A percentile compares a stretch with the other conserved stretches of the same genome.
Conservation (phyloP, 257 asterid genomes). For the Plantago ovata region DNA sequence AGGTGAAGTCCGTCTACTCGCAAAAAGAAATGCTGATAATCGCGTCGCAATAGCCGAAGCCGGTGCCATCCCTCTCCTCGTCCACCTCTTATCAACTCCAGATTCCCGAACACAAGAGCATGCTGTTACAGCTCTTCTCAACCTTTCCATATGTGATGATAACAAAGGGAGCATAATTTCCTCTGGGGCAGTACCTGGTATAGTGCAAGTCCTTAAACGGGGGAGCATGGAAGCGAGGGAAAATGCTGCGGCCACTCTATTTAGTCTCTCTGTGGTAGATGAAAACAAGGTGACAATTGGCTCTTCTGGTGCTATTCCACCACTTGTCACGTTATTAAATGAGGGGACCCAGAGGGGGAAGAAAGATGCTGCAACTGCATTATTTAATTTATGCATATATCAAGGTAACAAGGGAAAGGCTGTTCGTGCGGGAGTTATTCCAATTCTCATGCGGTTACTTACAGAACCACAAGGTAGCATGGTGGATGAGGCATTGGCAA, state of each 20-base stretch:
- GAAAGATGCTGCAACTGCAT: slow-evolving; percentile 93
- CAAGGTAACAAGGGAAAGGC: slow-evolving; percentile 97
- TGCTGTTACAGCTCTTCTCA: slow-evolving; percentile 90
- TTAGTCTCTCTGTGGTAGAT: slow-evolving; percentile 90
- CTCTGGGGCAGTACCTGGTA: slow-evolving; percentile 87
- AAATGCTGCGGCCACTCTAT: slow-evolving; percentile 92
- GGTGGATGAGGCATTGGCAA: slow-evolving; percentile 93
- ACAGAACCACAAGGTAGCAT: slow-evolving; percentile 76
- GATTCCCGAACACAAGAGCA: slow-evolving; percentile 95
- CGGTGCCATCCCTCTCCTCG: slow-evolving; percentile 90
- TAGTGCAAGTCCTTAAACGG: slow-evolving; percentile 74
- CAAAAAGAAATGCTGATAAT: slow-evolving; percentile 89
- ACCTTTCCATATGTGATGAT: slow-evolving; percentile 89
- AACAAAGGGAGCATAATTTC: slow-evolving; percentile 76
- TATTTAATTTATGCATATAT: slow-evolving; percentile 89
- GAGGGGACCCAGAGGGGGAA: slow-evolving; percentile 87
- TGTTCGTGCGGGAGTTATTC: slow-evolving; percentile 83
- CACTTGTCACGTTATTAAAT: slow-evolving; percentile 62
- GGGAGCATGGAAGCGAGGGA: slow-evolving; percentile 97
- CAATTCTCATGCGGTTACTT: slow-evolving; percentile 70
- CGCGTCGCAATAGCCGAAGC: slow-evolving; percentile 97
- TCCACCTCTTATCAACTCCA: slow-evolving; percentile 64
- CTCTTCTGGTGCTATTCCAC: slow-evolving; percentile 80
- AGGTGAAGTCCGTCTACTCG: slow-evolving; percentile 92
- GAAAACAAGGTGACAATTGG: slow-evolving; percentile 86